Evolutionary conservation across 176 grass and related monocot species (phyloP).

Genomic region (Cocos nucifera): DNA sequence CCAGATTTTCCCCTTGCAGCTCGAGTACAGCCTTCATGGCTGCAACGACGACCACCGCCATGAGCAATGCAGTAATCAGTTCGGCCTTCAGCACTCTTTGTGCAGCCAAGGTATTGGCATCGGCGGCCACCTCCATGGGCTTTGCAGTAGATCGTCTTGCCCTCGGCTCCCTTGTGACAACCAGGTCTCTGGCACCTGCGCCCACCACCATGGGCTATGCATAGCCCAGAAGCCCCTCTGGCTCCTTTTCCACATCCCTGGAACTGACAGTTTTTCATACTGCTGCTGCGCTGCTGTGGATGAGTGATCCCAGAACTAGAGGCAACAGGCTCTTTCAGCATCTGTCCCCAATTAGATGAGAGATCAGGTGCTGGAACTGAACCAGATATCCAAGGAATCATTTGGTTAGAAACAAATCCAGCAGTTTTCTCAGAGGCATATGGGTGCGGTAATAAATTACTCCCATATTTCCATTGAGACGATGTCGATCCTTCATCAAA

Average conservation of each 20-base stretch:
- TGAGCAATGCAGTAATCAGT: constrained; percentile 78
- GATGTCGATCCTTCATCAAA: constrained; percentile 18
- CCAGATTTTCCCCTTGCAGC: constrained; percentile 79
- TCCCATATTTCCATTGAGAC: constrained; percentile 6
- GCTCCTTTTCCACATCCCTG: constrained; percentile 9
- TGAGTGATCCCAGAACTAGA: neutral
- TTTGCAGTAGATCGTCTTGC: constrained; percentile 78
- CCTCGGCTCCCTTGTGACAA: constrained; percentile 83
- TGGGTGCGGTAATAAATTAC: neutral
- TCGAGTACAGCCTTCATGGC: constrained; percentile 36
- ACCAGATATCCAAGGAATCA: neutral
- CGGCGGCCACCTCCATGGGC: constrained; percentile 74
- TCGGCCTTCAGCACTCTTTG: constrained; percentile 73
- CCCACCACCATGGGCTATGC: constrained; percentile 17
- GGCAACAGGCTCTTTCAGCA: neutral
- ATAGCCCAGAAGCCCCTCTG: constrained; percentile 11
- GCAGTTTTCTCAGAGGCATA: neutral
- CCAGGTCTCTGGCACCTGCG: constrained; percentile 52
- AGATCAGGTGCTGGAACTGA: neutral
- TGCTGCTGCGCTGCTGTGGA: constrained; percentile 4
- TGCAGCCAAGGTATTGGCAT: constrained; percentile 66
- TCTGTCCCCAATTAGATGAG: neutral
- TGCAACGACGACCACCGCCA: constrained; percentile 66
- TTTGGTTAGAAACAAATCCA: neutral
- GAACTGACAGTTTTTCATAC: constrained; percentile 1